Base-by-base conservation (phyloP, 495 filamentous ascomycete genomes). In the Penicillium nucicola region DNA sequence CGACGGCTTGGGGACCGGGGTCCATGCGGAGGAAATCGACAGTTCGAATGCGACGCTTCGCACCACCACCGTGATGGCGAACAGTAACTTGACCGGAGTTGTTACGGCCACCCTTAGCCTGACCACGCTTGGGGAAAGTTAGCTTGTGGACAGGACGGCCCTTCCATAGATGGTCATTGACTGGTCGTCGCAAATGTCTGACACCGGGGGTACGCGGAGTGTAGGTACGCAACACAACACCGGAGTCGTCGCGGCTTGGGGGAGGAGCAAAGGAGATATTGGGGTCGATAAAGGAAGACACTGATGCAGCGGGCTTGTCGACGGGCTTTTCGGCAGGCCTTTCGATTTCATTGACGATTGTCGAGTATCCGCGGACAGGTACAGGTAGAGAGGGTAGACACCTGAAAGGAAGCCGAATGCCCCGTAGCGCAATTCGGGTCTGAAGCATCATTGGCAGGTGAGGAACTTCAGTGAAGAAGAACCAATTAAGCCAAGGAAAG, bases 101-200 rank as follows among this genome's bases (percentile, higher is more conserved):
- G 69, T 97, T 98, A 52, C 93, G 84, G 22, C 93, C 93, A 67
- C 95, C 93, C 61, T 95, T 95, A 17, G 79, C 83, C 45, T 93
- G 89, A 23, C 93, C 93, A 67, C 89, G 89, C 70, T 96, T 95
- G 33, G 89, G 78, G 57, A 88, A 89, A 2, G 93, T 98, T 64
- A 98, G 77, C 36, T 84, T 84, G 10, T 86, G 77, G 54, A 85
- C 84, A 0, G 95, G 90, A 34, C 91, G 79, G 39, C 91, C 92
- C 75, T 95, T 96, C 86, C 87, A 97, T 25, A 98, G 76, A 67
- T 97, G 95, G 55, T 97, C 93, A 70, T 96, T 96, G 64, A 97
- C 85, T 9, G 93, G 90, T 14, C 93, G 80, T 52, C 83, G 85
- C 47, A 98, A 76, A 79, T 98, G 95, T 51, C 93, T 86, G 34